phyloP scores from a whole-genome alignment of 2,329 filamentous ascomycete genomes.

The Colletotrichum destructivum region DNA sequence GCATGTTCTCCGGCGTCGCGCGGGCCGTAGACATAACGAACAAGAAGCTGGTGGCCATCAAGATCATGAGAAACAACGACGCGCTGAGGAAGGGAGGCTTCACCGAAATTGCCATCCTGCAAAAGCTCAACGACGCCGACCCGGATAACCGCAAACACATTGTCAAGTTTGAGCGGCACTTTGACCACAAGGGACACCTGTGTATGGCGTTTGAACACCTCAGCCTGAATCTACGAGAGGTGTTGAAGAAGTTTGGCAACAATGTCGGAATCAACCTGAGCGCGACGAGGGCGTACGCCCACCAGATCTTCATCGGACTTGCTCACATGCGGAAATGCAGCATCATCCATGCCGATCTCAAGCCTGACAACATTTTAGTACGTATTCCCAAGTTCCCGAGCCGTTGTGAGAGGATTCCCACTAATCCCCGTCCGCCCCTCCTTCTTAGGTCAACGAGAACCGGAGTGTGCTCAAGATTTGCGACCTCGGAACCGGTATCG shows the following conservation, averaged over 20 bases:
- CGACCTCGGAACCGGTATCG: constrained; percentile 95
- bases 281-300: constrained; percentile 89
- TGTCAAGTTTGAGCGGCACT: constrained; percentile 87
- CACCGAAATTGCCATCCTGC: constrained; percentile 93
- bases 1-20: constrained; percentile 98
- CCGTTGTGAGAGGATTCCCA: neutral
- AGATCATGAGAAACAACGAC: constrained; percentile 98
- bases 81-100: constrained; percentile 91
- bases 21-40: constrained; percentile 84
- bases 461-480: constrained; percentile 93
- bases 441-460: constrained; percentile 78
- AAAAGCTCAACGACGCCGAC: constrained; percentile 88
- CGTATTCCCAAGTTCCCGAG: constrained; percentile 44
- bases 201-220: constrained; percentile 98
- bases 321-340: constrained; percentile 92
- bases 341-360: constrained; percentile 95
- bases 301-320: constrained; percentile 93
- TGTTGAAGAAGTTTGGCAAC: constrained; percentile 95
- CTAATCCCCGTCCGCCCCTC: constrained; percentile 46
- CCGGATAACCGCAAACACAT: constrained; percentile 92
- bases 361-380: constrained; percentile 96
- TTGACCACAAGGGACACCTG: constrained; percentile 94
- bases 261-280: constrained; percentile 92
- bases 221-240: constrained; percentile 92
- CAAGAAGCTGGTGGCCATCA: constrained; percentile 89